These are phyloP conservation scores for Blastobotrys apis DNA, from an alignment of 1,139 yeast genomes.

Conservation along the genomic window DNA sequence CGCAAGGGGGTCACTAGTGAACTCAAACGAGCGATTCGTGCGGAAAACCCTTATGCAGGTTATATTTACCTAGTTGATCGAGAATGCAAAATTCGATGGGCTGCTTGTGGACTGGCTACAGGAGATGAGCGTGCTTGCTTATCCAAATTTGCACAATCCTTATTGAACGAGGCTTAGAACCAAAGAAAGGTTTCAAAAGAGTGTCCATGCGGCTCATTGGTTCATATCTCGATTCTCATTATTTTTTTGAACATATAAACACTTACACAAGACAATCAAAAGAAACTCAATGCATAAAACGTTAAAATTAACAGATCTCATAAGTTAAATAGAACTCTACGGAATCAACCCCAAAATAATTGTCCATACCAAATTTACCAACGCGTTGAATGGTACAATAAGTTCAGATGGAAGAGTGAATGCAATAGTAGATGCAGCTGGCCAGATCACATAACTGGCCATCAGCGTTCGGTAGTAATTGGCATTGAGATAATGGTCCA, in stretches of 20 bases:
- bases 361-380: slow-evolving; percentile 36
- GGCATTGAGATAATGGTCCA: slow-evolving; percentile 31
- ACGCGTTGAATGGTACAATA: slow-evolving; percentile 35
- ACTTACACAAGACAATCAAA: no score
- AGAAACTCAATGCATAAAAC: neutral
- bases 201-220: no score
- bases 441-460: slow-evolving; percentile 37
- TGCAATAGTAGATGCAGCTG: slow-evolving; percentile 34
- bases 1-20: slow-evolving; percentile 57
- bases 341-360: slow-evolving; percentile 31
- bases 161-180: slow-evolving; percentile 10
- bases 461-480: slow-evolving; percentile 29
- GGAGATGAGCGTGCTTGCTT: slow-evolving; percentile 57
- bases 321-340: neutral
- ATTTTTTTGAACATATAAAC: no score
- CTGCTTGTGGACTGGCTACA: slow-evolving; percentile 76
- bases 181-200: neutral
- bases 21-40: slow-evolving; percentile 54
- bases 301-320: neutral
- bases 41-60: slow-evolving; percentile 79
- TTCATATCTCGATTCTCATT: no score
- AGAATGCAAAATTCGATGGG: slow-evolving; percentile 80
- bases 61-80: slow-evolving; percentile 75
- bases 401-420: slow-evolving; percentile 32
- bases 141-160: slow-evolving; percentile 54